Conservation (phyloP, 805 yeast genomes). For the Candida sakaeoensis region DNA sequence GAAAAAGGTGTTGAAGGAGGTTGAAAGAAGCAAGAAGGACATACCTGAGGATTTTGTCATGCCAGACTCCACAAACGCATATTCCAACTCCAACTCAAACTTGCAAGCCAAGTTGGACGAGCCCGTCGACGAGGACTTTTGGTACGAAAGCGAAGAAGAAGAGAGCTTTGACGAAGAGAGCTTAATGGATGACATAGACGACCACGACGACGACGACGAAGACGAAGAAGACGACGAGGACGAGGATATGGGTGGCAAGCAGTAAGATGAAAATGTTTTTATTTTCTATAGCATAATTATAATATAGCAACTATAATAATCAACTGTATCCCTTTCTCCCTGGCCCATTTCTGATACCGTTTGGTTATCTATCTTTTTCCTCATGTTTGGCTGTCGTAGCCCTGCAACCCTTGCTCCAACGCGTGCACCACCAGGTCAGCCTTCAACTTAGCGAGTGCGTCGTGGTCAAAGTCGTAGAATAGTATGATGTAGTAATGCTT, state of each 20-base stretch:
- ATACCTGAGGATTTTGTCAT: conserved; percentile 83
- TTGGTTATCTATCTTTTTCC: too few species aligned
- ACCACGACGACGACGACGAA: conserved; percentile 56
- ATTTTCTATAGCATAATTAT: too few species aligned
- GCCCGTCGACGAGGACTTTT: conserved; percentile 74
- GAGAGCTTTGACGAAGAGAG: conserved; percentile 46
- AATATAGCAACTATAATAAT: too few species aligned
- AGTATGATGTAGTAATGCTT: conserved; percentile 13
- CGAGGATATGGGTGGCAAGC: conserved; percentile 23
- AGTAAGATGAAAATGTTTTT: too few species aligned
- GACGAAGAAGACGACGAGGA: conserved; percentile 55
- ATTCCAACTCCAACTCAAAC: conserved; percentile 27
- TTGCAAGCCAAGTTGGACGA: conserved; percentile 45
- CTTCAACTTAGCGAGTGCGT: conserved; percentile 33
- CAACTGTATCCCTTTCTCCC: too few species aligned
- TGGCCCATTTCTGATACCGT: too few species aligned
- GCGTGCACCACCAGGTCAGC: conserved; percentile 28
- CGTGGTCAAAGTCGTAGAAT: conserved; percentile 26
- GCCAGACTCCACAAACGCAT: conserved; percentile 61
- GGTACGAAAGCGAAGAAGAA: conserved; percentile 62
- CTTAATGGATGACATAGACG: conserved; percentile 45
- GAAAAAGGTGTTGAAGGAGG: conserved; percentile 74
- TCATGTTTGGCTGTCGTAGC: too few species aligned
- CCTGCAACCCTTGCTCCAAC: conserved; percentile 31
- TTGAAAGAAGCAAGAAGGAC: conserved; percentile 75